These are phyloP conservation scores for Aspergillus versicolor DNA, from an alignment of 2,329 filamentous ascomycete species.

Conservation along the genomic window DNA sequence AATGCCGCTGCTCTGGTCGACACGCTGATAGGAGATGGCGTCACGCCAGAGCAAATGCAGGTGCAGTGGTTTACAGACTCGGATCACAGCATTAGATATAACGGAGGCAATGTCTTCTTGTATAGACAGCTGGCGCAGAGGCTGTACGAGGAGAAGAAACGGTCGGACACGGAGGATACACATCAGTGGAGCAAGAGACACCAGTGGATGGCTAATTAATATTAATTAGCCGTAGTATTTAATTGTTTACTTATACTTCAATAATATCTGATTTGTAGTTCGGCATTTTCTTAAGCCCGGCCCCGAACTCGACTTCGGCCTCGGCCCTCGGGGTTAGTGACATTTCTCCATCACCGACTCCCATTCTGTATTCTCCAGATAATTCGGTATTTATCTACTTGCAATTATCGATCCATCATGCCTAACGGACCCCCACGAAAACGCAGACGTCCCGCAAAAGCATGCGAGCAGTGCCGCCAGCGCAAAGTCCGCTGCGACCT, in stretches of 20 bases:
- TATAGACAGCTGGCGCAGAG: conserved; percentile 63
- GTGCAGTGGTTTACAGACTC: conserved; percentile 66
- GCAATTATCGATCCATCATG: background rate
- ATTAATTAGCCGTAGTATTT: background rate
- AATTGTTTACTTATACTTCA: background rate
- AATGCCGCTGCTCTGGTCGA: conserved; percentile 63
- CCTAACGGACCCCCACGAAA: conserved; percentile 20
- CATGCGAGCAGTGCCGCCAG: conserved; percentile 30
- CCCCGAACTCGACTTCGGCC: background rate
- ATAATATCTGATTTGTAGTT: background rate
- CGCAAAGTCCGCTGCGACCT: conserved; percentile 33
- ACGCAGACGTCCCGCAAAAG: conserved; percentile 27
- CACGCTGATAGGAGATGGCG: conserved; percentile 57
- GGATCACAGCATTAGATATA: conserved; percentile 62
- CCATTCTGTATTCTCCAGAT: background rate
- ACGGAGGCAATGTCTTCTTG: conserved; percentile 56
- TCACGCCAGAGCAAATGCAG: conserved; percentile 62
- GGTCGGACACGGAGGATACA: conserved; percentile 36
- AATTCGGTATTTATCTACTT: too few species aligned
- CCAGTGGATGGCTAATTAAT: background rate
- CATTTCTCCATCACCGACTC: too few species aligned
- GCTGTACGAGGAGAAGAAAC: conserved; percentile 62
- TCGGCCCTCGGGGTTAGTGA: background rate
- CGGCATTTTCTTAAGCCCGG: background rate
- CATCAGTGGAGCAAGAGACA: conserved; percentile 47